Evolutionary conservation across 352 stramenopile species (phyloP).

Genomic region (Pilasporangium apinafurcum): DNA sequence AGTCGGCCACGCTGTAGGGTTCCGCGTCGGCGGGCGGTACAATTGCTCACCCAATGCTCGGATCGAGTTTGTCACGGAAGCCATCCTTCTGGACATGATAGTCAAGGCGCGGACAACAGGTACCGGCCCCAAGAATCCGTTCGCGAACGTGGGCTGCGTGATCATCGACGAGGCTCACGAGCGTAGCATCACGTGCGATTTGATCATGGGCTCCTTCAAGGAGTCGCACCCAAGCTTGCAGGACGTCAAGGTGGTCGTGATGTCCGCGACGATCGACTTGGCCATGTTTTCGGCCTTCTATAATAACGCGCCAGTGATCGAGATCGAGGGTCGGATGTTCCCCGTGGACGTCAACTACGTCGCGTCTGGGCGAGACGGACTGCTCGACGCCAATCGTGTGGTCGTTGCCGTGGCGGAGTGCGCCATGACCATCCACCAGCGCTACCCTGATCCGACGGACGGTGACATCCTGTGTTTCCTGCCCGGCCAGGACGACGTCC

Average conservation of each 20-base stretch:
- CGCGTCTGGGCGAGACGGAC: too few relatives aligned
- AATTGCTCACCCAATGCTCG: conserved; percentile 5
- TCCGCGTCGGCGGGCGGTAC: conserved; percentile 6
- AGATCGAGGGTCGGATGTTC: conserved; percentile 38
- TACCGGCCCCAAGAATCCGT: conserved; percentile 7
- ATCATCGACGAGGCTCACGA: conserved; percentile 23
- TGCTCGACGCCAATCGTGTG: conserved; percentile 4
- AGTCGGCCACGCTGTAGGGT: conserved; percentile 11
- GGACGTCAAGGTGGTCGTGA: conserved; percentile 65
- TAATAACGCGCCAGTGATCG: conserved; percentile 27
- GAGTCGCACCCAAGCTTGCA: conserved; percentile 15
- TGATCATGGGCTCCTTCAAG: conserved; percentile 19
- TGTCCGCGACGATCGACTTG: conserved; percentile 81
- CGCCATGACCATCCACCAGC: conserved; percentile 7
- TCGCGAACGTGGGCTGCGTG: conserved; percentile 12
- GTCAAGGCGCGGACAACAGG: conserved; percentile 1
- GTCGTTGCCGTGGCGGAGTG: conserved; percentile 4
- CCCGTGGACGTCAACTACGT: conserved; percentile 14
- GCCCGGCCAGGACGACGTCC: conserved; percentile 13
- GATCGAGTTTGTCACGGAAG: conserved; percentile 17
- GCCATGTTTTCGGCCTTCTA: conserved; percentile 77
- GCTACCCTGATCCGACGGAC: conserved; percentile 2
- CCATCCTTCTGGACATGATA: conserved; percentile 18
- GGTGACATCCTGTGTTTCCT: conserved; percentile 21
- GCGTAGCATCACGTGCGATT: conserved; percentile 12